Conservation (phyloP, 1,284 basidiomycete genomes). For the Golubevia pallescens region DNA sequence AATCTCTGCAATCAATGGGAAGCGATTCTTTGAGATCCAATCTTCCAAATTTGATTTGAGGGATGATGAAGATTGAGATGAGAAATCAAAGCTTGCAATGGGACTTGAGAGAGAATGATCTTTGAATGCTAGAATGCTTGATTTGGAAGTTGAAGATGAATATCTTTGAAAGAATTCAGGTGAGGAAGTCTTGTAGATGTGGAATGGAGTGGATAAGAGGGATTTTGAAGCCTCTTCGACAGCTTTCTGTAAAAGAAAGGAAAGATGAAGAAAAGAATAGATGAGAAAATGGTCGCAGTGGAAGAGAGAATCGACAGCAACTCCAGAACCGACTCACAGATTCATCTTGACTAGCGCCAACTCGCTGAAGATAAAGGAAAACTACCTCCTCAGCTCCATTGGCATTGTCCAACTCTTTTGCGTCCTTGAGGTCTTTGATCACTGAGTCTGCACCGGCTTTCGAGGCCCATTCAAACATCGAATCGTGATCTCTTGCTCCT, state of each 20-base stretch:
- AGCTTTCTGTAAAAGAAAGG: conserved; percentile 1
- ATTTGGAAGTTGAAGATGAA: neutral
- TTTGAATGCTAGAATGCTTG: conserved; percentile 52
- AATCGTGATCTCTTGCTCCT: conserved; percentile 37
- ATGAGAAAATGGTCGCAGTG: conserved; percentile 19
- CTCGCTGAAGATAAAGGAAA: conserved; percentile 46
- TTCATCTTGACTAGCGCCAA: conserved; percentile 15
- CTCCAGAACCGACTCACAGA: neutral
- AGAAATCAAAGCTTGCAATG: conserved; percentile 21
- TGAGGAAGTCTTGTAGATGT: conserved; percentile 31
- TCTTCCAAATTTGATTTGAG: conserved; percentile 10
- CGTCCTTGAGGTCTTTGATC: conserved; percentile 21
- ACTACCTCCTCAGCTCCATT: conserved; percentile 36
- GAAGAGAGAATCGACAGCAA: neutral
- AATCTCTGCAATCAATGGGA: conserved; percentile 39
- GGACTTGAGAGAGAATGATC: conserved; percentile 31
- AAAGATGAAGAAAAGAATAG: conserved; percentile 3
- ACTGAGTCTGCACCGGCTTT: conserved; percentile 35
- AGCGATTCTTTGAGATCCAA: conserved; percentile 40
- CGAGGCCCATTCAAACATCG: conserved; percentile 49
- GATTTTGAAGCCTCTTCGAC: conserved; percentile 17
- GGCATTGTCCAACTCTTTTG: conserved; percentile 17
- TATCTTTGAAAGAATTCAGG: conserved; percentile 32
- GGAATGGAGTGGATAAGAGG: conserved; percentile 17
- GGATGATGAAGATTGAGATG: conserved; percentile 10